Base-by-base conservation (phyloP, 2,329 filamentous ascomycete genomes). In the Trichoderma semiorbis region DNA sequence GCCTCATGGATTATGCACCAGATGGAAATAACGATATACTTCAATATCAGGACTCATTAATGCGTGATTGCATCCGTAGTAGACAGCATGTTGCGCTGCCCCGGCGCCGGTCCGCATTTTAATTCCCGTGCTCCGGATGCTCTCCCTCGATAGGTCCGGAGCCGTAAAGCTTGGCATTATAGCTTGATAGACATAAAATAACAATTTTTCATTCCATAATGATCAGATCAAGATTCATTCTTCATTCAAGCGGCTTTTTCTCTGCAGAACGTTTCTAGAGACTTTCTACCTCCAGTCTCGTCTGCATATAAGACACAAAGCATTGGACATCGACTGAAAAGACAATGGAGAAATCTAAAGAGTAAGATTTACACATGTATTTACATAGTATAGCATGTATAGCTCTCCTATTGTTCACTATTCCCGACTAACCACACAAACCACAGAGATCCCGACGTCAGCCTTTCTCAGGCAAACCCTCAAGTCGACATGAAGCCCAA, bases 91-190 rank as follows among this genome's bases (percentile, higher is more conserved):
- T 4, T 16, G 12, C 26, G 28, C 28, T 21, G 6, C 6, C 7
- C 21, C 62, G 62, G 62, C 5, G n/a, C 62, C 62, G 43, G 62
- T 24, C n/a, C 7, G 5, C 18, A 65, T n/a, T 65, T 65, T 53
- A 28, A 53, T 26, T 11, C 24, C 62, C 62, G 62, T 34, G 18
- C 3, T 50, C 62, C 62, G 43, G 43, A 21, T 53, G 5, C 11
- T 26, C n/a, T 53, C 3, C n/a, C 12, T 18, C n/a, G 3, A 24
- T 3, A 32, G 7, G 21, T 34, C 43, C 62, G 43, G 43, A 53
- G 62, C 62, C 62, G 28, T 65, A 65, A 5, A 65, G 10, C 6
- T 18, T 36, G 7, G 28, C 12, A 26, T 12, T 5, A 7, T 4
- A 11, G 5, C 16, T 8, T 34, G 5, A 16, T 12, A 3, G 2